phyloP scores from a whole-genome alignment of 2,329 filamentous ascomycete species.

The Aspergillus sp. region DNA sequence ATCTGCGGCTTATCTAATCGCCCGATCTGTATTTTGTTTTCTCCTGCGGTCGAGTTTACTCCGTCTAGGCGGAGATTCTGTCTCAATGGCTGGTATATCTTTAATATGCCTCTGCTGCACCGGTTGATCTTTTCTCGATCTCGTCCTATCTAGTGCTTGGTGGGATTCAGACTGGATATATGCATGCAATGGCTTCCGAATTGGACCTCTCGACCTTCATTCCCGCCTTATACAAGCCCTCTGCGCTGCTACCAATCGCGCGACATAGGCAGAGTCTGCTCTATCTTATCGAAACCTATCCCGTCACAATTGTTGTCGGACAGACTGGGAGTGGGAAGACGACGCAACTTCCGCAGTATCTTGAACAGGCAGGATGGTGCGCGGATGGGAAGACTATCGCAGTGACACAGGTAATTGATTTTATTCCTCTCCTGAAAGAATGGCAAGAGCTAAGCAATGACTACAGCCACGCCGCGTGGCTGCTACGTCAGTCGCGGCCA shows the following conservation, averaged over 20 bases:
- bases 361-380: conserved; percentile 85
- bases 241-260: conserved; percentile 75
- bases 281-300: conserved; percentile 74
- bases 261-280: conserved; percentile 70
- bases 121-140: conserved; percentile 1
- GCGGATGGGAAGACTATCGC: conserved; percentile 71
- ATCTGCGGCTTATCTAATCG: conserved; percentile 3
- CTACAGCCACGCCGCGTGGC: conserved; percentile 75
- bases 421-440: conserved; percentile 1
- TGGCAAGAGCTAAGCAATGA: conserved; percentile 4
- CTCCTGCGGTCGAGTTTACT: too few species aligned
- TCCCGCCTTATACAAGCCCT: conserved; percentile 75
- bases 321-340: conserved; percentile 95
- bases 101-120: conserved; percentile 6
- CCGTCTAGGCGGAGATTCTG: too few species aligned
- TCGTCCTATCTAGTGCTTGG: conserved; percentile 2
- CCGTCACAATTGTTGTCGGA: conserved; percentile 81
- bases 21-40: neutral
- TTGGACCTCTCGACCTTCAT: conserved; percentile 49
- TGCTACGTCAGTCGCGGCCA: conserved; percentile 75
- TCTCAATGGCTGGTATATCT: conserved; percentile 3
- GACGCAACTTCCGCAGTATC: conserved; percentile 86
- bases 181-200: conserved; percentile 32
- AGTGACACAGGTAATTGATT: conserved; percentile 69
- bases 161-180: conserved; percentile 1